Conservation (phyloP, 306 rosid species). For the Spatholobus suberectus region DNA sequence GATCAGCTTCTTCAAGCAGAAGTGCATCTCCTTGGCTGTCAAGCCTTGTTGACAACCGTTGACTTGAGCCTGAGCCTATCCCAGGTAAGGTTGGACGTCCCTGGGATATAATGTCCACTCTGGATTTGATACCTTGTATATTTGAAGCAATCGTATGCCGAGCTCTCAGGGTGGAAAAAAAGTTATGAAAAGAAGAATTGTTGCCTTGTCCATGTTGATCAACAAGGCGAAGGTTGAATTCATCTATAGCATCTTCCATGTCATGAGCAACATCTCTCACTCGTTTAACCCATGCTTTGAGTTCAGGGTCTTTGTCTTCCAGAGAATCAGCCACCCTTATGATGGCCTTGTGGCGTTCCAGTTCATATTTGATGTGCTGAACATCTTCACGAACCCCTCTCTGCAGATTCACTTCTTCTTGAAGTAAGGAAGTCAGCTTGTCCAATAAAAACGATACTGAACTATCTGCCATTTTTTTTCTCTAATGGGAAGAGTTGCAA, state of each 20-base stretch:
- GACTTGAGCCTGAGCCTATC: slow-evolving; percentile 20
- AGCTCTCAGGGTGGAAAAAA: slow-evolving; percentile 32
- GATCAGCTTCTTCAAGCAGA: slow-evolving; percentile 65
- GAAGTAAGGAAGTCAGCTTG: slow-evolving; percentile 44
- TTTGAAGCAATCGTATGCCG: slow-evolving; percentile 44
- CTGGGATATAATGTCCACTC: slow-evolving; percentile 39
- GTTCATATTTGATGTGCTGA: slow-evolving; percentile 51
- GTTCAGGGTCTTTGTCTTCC: slow-evolving; percentile 50
- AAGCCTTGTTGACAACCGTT: slow-evolving; percentile 30
- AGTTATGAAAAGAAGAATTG: background rate
- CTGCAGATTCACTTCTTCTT: slow-evolving; percentile 49
- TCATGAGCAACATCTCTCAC: slow-evolving; percentile 56
- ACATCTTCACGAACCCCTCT: slow-evolving; percentile 55
- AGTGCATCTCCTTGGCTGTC: slow-evolving; percentile 67
- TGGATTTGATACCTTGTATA: slow-evolving; percentile 45
- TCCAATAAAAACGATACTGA: slow-evolving; percentile 51
- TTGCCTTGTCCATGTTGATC: slow-evolving; percentile 21
- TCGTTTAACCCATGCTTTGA: slow-evolving; percentile 55
- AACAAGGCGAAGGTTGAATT: slow-evolving; percentile 45
- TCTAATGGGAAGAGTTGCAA: background rate
- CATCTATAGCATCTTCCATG: slow-evolving; percentile 64
- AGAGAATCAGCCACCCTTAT: slow-evolving; percentile 49
- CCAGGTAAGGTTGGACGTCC: slow-evolving; percentile 38
- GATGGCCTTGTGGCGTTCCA: slow-evolving; percentile 47
- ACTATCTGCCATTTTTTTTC: slow-evolving; percentile 61